Conservation (phyloP, 1,284 basidiomycete genomes). For the Grifola frondosa region DNA sequence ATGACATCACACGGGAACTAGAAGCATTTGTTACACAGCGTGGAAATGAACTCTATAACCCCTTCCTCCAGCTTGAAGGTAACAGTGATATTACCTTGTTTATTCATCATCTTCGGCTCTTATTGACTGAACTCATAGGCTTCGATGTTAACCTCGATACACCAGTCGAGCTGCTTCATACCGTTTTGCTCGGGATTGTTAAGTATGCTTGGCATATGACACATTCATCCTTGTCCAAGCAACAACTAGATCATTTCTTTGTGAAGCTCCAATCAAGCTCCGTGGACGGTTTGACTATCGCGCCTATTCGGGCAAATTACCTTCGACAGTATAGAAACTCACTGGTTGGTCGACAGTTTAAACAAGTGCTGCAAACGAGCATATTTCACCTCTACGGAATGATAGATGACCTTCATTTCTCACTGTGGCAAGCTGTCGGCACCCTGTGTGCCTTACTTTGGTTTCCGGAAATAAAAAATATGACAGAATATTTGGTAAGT, state of each 20-base stretch:
- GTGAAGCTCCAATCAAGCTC: conserved; percentile 14
- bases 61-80: too few relatives aligned
- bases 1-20: too few relatives aligned
- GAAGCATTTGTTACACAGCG: too few relatives aligned
- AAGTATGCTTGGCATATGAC: conserved; percentile 34
- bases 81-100: not conserved
- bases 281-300: conserved; percentile 15
- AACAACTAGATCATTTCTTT: conserved; percentile 6
- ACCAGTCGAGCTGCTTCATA: conserved; percentile 38
- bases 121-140: too few relatives aligned
- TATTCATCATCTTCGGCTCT: too few relatives aligned
- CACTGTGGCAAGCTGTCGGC: conserved; percentile 29
- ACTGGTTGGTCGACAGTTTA: conserved; percentile 24
- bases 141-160: conserved; percentile 35
- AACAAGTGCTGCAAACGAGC: conserved; percentile 16
- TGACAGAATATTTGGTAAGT: conserved; percentile 31
- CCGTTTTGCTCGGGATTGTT: conserved; percentile 33
- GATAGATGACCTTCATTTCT: not conserved
- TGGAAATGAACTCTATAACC: too few relatives aligned
- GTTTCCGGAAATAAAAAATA: conserved; percentile 34
- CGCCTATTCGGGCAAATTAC: conserved; percentile 20
- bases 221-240: conserved; percentile 9
- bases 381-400: conserved; percentile 24
- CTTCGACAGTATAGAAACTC: conserved; percentile 25
- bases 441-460: conserved; percentile 35